phyloP scores from a whole-genome alignment of 208 protist genomes.

The Acanthamoeba triangularis region DNA sequence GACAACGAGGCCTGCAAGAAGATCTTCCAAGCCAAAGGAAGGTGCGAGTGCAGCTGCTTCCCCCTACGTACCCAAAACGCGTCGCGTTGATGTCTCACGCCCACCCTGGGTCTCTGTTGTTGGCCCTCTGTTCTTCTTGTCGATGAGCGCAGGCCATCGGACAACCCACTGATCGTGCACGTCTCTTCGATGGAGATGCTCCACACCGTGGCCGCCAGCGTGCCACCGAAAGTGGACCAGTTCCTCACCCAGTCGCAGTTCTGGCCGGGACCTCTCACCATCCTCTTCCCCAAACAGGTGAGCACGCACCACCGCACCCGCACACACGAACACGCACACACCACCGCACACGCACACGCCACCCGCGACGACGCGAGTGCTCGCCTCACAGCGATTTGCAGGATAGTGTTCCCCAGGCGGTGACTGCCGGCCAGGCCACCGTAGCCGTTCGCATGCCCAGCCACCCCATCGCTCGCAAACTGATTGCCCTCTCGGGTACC shows the following conservation, averaged over 20 bases:
- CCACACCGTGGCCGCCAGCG: background rate
- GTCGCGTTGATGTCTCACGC: too few species aligned
- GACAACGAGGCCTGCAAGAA: conserved; percentile 14
- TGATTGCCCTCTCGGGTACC: conserved; percentile 40
- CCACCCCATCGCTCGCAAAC: conserved; percentile 28
- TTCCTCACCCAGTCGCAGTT: background rate
- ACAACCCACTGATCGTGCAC: conserved; percentile 64
- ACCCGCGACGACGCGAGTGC: background rate
- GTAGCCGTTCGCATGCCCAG: conserved; percentile 53
- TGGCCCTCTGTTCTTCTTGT: background rate
- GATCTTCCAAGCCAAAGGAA: conserved; percentile 53
- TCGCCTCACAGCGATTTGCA: background rate
- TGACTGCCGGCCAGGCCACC: conserved; percentile 32
- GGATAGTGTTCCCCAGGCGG: background rate
- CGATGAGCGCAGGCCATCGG: background rate
- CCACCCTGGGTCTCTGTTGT: too few species aligned
- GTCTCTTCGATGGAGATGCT: conserved; percentile 49
- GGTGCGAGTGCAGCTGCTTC: background rate
- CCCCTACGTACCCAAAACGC: background rate
- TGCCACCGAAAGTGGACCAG: conserved; percentile 17
- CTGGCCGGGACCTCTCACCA: conserved; percentile 46
- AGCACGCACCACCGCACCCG: background rate
- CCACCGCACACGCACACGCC: too few species aligned
- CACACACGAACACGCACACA: background rate
- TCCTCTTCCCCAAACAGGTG: conserved; percentile 59